Base-by-base conservation (phyloP, 176 grass and related monocot genomes). In the Oryza glaberrima region DNA sequence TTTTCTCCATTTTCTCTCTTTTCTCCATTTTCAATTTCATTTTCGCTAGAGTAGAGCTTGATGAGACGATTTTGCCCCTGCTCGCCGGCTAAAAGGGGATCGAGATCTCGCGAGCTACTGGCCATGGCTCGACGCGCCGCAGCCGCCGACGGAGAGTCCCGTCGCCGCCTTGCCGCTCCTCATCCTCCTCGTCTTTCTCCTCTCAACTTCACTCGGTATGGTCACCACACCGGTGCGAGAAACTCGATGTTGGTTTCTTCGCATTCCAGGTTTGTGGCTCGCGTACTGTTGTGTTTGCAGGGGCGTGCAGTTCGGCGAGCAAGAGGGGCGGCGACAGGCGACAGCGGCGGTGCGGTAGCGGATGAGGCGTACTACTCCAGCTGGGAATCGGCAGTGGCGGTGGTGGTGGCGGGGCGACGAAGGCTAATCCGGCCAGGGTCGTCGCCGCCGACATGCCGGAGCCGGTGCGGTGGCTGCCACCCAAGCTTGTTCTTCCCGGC, bases 371-470 rank as follows among this genome's bases (percentile, higher is more conserved):
- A 28, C 70, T 65, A 48, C 84, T 74, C 70, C 9, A 10, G 49
- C 15, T 92, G 88, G 83, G 90, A 75, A 20, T 77, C 52, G 4
- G 34, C 44, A 4, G 43, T 4, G 15, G 28, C 81, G 4, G 12
- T 2, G 2, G 28, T 28, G 28, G 28, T 28, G 28, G 28, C 28
- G 28, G 4, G 4, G 12, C 76, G 93, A 8, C 72, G 91, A 56
- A 74, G 78, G 68, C 94, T 96, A 32, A 80, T 96, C 11, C 91
- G 91, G 91, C 94, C 89, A 2, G 94, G 94, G 5, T 96, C 94
- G 5, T 89, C 91, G 70, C 94, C 94, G 75, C 94, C 94, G 69
- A 93, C 91, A 61, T 96, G 94, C 85, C 88, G 70, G 25, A 85
- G 79, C 77, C 86, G 91, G 11, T 96, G 94, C 84, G 86, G 91